Conservation (phyloP, 805 yeast genomes). For the Pichia kluyveri region DNA sequence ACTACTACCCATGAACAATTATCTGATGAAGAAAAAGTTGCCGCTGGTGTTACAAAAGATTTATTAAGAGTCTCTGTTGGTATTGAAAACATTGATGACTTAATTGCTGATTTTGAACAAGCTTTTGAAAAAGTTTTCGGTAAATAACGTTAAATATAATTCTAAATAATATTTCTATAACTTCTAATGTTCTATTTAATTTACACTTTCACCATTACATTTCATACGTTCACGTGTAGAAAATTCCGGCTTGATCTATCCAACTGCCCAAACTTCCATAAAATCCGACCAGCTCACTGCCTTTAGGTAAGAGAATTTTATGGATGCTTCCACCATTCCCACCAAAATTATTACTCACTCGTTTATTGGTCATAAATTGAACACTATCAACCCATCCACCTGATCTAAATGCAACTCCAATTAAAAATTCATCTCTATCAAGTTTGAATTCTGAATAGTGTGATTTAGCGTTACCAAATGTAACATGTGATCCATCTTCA, state of each 20-base stretch:
- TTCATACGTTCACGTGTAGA: slow-evolving; percentile 33
- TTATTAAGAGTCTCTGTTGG: slow-evolving; percentile 87
- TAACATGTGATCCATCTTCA: slow-evolving; percentile 12
- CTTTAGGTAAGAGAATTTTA: slow-evolving; percentile 55
- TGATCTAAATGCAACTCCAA: slow-evolving; percentile 53
- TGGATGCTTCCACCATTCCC: slow-evolving; percentile 56
- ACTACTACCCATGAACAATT: slow-evolving; percentile 94
- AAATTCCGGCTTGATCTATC: slow-evolving; percentile 66
- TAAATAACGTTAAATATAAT: slow-evolving; percentile 1
- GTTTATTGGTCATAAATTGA: slow-evolving; percentile 59
- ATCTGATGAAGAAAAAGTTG: slow-evolving; percentile 65
- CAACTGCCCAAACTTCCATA: slow-evolving; percentile 62
- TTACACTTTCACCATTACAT: not conserved
- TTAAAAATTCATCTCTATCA: slow-evolving; percentile 48
- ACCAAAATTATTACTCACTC: slow-evolving; percentile 53
- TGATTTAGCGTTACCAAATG: slow-evolving; percentile 45
- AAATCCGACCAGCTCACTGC: slow-evolving; percentile 55
- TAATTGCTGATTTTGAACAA: slow-evolving; percentile 82
- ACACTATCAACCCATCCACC: slow-evolving; percentile 91
- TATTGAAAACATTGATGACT: slow-evolving; percentile 84
- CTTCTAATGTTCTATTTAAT: not conserved
- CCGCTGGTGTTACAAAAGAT: slow-evolving; percentile 84
- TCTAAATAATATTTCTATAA: not conserved
- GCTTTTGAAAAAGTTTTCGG: slow-evolving; percentile 59
- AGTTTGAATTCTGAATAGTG: slow-evolving; percentile 49